Conservation (phyloP, 2,329 filamentous ascomycete genomes). For the Xylaria sp. region DNA sequence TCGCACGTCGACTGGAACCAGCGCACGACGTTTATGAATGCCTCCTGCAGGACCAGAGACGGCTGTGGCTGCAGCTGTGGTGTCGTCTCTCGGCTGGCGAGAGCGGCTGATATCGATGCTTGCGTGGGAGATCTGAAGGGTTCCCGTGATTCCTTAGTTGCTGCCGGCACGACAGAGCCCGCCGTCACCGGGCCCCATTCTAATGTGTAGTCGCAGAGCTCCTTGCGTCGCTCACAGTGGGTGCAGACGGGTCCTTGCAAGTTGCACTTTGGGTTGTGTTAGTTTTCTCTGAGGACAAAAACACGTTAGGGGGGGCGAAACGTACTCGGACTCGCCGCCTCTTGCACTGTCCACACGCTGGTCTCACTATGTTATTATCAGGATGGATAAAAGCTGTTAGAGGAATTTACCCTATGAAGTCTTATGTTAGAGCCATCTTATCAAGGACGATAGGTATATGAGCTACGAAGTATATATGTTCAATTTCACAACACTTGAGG, state of each 20-base stretch:
- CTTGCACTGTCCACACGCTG: slow-evolving; percentile 15
- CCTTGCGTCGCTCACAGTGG: slow-evolving; percentile 6
- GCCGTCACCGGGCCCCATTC: background rate
- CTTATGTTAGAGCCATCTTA: background rate
- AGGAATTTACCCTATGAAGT: background rate
- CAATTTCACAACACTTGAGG: background rate
- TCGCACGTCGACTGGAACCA: background rate
- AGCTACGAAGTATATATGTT: background rate
- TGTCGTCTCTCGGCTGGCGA: background rate
- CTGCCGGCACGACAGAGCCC: background rate
- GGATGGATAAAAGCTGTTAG: background rate
- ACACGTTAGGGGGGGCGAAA: background rate
- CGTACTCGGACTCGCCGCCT: slow-evolving; percentile 17
- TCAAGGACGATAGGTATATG: background rate
- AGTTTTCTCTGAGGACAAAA: background rate
- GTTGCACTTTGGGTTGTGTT: slow-evolving; percentile 4
- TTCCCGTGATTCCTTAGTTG: background rate
- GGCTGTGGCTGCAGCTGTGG: background rate
- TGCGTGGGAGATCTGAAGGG: background rate
- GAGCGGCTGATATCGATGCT: background rate
- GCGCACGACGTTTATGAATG: background rate
- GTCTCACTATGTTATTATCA: slow-evolving; percentile 4
- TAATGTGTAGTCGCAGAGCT: slow-evolving; percentile 4
- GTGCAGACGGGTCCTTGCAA: slow-evolving; percentile 8
- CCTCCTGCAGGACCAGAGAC: background rate